phyloP scores from a whole-genome alignment of 768 basidiomycete species.

The Pseudohyphozyma bogoriensis region DNA sequence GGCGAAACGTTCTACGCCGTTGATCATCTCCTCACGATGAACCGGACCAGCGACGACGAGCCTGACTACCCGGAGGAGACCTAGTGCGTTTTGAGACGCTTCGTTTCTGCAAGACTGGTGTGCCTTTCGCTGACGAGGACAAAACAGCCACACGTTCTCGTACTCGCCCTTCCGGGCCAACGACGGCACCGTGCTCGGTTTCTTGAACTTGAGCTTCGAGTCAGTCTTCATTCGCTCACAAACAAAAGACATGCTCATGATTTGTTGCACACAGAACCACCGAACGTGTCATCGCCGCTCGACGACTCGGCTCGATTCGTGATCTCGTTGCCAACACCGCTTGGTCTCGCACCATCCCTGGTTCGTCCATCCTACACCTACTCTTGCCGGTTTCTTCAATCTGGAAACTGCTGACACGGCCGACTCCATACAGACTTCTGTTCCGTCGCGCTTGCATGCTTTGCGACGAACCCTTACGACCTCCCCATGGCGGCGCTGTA shows the following conservation, averaged over 20 bases:
- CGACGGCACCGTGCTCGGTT: slow-evolving; percentile 9
- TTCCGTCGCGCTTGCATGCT: not conserved
- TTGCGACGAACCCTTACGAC: slow-evolving; percentile 18
- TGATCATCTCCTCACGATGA: slow-evolving; percentile 20
- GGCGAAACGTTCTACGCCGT: slow-evolving; percentile 12
- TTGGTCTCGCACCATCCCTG: slow-evolving; percentile 12
- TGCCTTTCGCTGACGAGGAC: too few species aligned
- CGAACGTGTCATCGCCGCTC: slow-evolving; percentile 9
- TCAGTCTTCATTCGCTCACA: too few species aligned
- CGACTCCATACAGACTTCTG: slow-evolving; percentile 8
- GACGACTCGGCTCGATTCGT: slow-evolving; percentile 7
- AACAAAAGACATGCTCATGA: not conserved
- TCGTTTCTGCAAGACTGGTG: too few species aligned
- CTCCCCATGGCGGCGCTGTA: slow-evolving; percentile 21
- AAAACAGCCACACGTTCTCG: slow-evolving; percentile 22
- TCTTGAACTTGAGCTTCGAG: slow-evolving; percentile 13
- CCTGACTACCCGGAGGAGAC: too few species aligned
- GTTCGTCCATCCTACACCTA: not conserved
- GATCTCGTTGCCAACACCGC: slow-evolving; percentile 19
- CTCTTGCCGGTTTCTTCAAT: too few species aligned
- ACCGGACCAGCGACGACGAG: slow-evolving; percentile 16
- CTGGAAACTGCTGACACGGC: not conserved
- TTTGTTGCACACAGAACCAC: not conserved
- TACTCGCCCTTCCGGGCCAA: slow-evolving; percentile 11
- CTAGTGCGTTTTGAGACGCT: too few species aligned